These are phyloP conservation scores for Tuber borchii DNA, from an alignment of 495 filamentous ascomycete species.

Conservation along the genomic window DNA sequence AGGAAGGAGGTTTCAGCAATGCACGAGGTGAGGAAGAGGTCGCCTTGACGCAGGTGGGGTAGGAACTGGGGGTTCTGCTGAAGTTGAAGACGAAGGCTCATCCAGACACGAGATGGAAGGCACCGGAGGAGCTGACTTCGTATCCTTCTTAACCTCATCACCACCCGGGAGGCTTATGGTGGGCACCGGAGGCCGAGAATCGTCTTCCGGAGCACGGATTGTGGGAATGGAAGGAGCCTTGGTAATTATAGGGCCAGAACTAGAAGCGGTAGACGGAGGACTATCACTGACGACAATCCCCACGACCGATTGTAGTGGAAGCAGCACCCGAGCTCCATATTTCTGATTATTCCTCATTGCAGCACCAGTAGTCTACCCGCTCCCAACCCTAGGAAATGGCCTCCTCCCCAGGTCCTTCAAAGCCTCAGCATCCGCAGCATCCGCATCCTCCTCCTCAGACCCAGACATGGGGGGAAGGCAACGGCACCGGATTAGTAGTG, in stretches of 20 bases:
- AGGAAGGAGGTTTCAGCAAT: conserved; percentile 42
- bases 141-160: conserved; percentile 32
- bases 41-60: conserved; percentile 34
- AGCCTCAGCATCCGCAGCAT: conserved; percentile 39
- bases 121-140: conserved; percentile 41
- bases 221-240: conserved; percentile 33
- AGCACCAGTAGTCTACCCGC: conserved; percentile 11
- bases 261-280: conserved; percentile 31
- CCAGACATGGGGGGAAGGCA: conserved; percentile 40
- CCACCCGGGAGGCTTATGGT: conserved; percentile 41
- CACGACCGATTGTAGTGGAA: conserved; percentile 42
- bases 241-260: conserved; percentile 10
- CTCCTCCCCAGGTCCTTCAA: conserved; percentile 38
- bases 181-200: conserved; percentile 35
- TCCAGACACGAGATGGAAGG: conserved; percentile 47
- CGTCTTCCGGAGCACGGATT: conserved; percentile 49
- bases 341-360: conserved; percentile 30
- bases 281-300: conserved; percentile 45
- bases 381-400: conserved; percentile 31
- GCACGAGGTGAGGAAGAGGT: conserved; percentile 38
- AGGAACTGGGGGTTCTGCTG: conserved; percentile 41
- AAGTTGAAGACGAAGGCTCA: conserved; percentile 44
- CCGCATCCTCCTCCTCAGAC: conserved; percentile 38
- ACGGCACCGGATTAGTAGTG: conserved; percentile 37
- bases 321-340: conserved; percentile 37